Evolutionary conservation across 2,329 filamentous ascomycete species (phyloP).

Genomic region (Thermoascus crustaceus): DNA sequence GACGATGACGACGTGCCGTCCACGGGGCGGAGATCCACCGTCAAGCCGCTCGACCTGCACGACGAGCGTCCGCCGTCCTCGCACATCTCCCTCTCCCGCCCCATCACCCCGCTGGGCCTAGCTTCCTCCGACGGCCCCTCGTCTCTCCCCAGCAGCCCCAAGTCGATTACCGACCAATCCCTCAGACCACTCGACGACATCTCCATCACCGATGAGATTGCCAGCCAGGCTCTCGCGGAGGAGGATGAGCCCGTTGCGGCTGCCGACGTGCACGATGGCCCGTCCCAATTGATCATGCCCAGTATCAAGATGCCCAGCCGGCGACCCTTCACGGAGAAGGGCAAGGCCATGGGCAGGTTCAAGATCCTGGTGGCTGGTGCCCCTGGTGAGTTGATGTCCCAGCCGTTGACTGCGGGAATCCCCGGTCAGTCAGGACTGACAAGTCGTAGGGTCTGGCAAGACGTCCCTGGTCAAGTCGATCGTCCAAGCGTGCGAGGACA

Average conservation of each 20-base stretch:
- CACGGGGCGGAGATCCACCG: conserved; percentile 21
- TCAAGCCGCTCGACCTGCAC: conserved; percentile 18
- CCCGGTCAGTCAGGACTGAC: too few relatives aligned
- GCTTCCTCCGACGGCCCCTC: conserved; percentile 41
- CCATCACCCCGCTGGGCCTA: conserved; percentile 40
- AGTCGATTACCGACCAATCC: conserved; percentile 52
- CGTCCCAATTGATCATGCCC: conserved; percentile 90
- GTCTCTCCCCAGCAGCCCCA: conserved; percentile 51
- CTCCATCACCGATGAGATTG: conserved; percentile 45
- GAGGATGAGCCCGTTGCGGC: conserved; percentile 24
- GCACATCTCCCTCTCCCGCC: conserved; percentile 27
- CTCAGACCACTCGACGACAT: conserved; percentile 52
- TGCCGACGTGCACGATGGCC: conserved; percentile 27
- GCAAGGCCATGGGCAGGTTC: conserved; percentile 73
- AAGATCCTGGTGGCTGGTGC: conserved; percentile 83
- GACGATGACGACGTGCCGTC: conserved; percentile 3
- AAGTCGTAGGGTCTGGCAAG: conserved; percentile 64
- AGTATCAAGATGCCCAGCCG: conserved; percentile 85
- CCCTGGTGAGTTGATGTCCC: conserved; percentile 47
- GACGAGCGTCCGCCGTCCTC: conserved; percentile 13
- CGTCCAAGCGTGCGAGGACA: conserved; percentile 77
- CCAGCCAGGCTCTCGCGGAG: conserved; percentile 49
- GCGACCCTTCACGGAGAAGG: conserved; percentile 79
- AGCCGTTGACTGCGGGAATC: neutral
- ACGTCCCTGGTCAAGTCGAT: conserved; percentile 84